phyloP scores from a whole-genome alignment of 2,329 filamentous ascomycete species.

The Epichloe festucae region DNA sequence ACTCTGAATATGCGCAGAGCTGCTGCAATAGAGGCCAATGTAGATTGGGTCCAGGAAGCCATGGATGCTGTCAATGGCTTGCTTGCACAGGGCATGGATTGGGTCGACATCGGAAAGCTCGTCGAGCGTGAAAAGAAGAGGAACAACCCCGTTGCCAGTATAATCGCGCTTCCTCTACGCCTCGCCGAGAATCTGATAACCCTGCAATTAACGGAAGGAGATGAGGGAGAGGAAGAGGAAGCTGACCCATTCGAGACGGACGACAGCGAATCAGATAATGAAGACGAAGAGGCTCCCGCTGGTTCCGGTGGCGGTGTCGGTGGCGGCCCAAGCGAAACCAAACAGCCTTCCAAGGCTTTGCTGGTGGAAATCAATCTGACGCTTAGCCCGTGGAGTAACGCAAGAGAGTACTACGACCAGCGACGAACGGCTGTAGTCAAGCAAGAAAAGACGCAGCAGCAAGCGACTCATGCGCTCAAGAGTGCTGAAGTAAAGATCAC shows the following conservation, averaged over 20 bases:
- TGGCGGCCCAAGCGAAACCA: constrained; percentile 22
- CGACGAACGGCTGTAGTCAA: constrained; percentile 75
- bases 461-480: constrained; percentile 72
- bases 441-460: constrained; percentile 71
- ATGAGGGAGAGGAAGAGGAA: constrained; percentile 47
- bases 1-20: constrained; percentile 78
- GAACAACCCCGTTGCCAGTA: constrained; percentile 71
- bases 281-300: constrained; percentile 14
- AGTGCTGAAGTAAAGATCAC: constrained; percentile 82
- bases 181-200: constrained; percentile 84
- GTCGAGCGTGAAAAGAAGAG: constrained; percentile 76
- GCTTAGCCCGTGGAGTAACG: constrained; percentile 77
- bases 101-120: constrained; percentile 79
- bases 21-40: constrained; percentile 78
- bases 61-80: constrained; percentile 85
- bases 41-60: constrained; percentile 82
- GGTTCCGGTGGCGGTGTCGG: neutral
- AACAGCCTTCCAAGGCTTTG: constrained; percentile 40
- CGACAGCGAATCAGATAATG: constrained; percentile 38
- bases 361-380: constrained; percentile 74
- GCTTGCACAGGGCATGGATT: constrained; percentile 93
- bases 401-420: constrained; percentile 83
- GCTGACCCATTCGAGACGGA: constrained; percentile 52
- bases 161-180: constrained; percentile 79
- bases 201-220: constrained; percentile 60